These are phyloP conservation scores for Penicillium verhagenii DNA, from an alignment of 495 filamentous ascomycete genomes.

Conservation along the genomic window DNA sequence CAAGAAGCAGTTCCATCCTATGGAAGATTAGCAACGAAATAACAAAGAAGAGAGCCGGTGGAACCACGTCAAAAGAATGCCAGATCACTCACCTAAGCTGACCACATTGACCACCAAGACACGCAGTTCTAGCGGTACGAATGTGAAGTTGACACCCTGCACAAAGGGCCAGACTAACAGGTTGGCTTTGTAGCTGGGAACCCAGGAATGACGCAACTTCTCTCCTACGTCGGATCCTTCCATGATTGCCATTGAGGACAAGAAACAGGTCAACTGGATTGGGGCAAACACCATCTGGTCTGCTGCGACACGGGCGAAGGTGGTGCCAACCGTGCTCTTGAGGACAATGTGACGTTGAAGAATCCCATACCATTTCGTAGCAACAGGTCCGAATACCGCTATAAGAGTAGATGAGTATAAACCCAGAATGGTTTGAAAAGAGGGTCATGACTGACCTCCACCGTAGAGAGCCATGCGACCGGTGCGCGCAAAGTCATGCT, in stretches of 20 bases:
- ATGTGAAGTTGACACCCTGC: slow-evolving; percentile 85
- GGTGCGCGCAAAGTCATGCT: slow-evolving; percentile 80
- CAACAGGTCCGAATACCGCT: slow-evolving; percentile 90
- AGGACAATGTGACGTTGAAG: slow-evolving; percentile 69
- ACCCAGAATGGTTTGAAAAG: not conserved
- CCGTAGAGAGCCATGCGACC: slow-evolving; percentile 91
- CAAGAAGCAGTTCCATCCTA: slow-evolving; percentile 96
- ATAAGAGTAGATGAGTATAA: slow-evolving; percentile 1
- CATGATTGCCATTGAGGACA: slow-evolving; percentile 82
- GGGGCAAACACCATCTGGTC: slow-evolving; percentile 91
- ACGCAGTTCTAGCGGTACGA: slow-evolving; percentile 82
- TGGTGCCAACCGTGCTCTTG: slow-evolving; percentile 63
- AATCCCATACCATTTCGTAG: slow-evolving; percentile 84
- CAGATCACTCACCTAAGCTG: slow-evolving; percentile 58
- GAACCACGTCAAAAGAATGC: not conserved
- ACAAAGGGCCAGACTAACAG: slow-evolving; percentile 92
- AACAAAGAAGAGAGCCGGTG: not conserved
- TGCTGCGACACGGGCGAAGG: slow-evolving; percentile 72
- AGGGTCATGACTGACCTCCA: slow-evolving; percentile 59
- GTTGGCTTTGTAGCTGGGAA: slow-evolving; percentile 72
- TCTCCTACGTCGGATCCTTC: slow-evolving; percentile 71
- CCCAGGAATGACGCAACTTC: slow-evolving; percentile 69
- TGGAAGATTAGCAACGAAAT: slow-evolving; percentile 27
- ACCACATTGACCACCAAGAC: slow-evolving; percentile 89
- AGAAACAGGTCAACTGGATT: slow-evolving; percentile 75